Percentiles rank a stretch among this genome's conserved stretches.
These are phyloP conservation scores for Artemisia argyi DNA, from an alignment of 129 eudicot species.

Conservation along the genomic window DNA sequence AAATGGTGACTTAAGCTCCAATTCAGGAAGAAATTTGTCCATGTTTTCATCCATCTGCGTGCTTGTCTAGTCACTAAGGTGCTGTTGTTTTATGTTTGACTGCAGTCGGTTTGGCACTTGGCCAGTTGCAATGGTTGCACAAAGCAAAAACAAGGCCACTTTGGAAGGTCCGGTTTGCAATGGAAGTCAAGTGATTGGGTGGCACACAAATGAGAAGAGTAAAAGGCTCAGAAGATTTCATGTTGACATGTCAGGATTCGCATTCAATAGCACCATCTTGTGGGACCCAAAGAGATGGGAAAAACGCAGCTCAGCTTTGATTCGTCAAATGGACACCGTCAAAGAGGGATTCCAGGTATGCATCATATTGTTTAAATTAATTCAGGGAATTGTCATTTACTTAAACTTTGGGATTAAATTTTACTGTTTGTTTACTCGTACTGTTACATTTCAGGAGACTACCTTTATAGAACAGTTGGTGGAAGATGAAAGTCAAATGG, in stretches of 20 bases:
- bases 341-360: constrained; percentile 98
- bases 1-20: background rate
- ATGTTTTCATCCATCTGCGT: constrained; percentile 5
- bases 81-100: background rate
- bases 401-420: background rate
- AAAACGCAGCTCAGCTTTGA: constrained; percentile 59
- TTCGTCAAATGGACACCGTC: constrained; percentile 84
- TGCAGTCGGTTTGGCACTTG: constrained; percentile 93
- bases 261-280: constrained; percentile 93
- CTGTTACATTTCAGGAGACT: constrained; percentile 63
- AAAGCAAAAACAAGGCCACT: constrained; percentile 86
- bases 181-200: constrained; percentile 82
- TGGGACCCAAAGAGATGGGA: constrained; percentile 98
- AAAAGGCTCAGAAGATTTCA: constrained; percentile 92
- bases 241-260: constrained; percentile 99
- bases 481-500: constrained; percentile 98
- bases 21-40: background rate
- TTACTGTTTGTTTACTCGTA: constrained; percentile 5
- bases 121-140: constrained; percentile 98
- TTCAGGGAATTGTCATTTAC: background rate
- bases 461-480: constrained; percentile 92
- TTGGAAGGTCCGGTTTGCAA: constrained; percentile 98
- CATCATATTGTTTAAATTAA: background rate
- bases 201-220: constrained; percentile 98
- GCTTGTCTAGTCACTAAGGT: constrained; percentile 1